Evolutionary conservation across 2,329 filamentous ascomycete genomes (phyloP).

Genomic region (Fusarium veterinarium): DNA sequence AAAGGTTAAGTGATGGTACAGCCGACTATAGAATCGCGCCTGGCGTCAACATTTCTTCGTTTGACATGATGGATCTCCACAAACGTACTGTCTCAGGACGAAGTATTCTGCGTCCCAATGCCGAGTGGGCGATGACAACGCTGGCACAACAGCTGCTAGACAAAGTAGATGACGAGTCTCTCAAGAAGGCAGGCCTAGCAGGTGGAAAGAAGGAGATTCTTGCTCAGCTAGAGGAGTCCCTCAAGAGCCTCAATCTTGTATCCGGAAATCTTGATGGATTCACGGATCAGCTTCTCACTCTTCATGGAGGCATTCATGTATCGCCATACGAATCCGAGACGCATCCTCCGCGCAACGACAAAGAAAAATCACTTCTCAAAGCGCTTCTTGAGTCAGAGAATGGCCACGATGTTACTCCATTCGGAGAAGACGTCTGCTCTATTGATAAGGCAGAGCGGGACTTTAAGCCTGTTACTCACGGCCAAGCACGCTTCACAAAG

Average conservation of each 20-base stretch:
- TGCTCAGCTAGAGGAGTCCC: neutral
- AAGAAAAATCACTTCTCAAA: neutral
- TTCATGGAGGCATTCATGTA: neutral
- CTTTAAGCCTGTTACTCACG: neutral
- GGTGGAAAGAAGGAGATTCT: neutral
- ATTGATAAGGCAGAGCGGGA: neutral
- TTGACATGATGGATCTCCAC: neutral
- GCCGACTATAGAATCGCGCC: neutral
- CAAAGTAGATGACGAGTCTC: neutral
- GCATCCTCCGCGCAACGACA: neutral
- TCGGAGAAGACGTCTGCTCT: neutral
- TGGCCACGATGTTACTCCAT: neutral
- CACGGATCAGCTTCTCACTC: neutral
- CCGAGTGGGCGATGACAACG: neutral
- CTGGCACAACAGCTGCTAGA: neutral
- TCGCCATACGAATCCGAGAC: neutral
- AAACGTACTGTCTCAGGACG: neutral
- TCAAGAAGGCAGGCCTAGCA: neutral
- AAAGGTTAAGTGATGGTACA: neutral
- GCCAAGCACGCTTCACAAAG: neutral
- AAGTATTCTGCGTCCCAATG: neutral
- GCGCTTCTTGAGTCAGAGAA: rapidly evolving
- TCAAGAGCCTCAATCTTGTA: neutral
- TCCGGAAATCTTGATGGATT: neutral
- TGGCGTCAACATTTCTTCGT: neutral